Evolutionary conservation across 1,139 yeast species (phyloP).

Genomic region (Nakaseomyces kungkrabaensis): DNA sequence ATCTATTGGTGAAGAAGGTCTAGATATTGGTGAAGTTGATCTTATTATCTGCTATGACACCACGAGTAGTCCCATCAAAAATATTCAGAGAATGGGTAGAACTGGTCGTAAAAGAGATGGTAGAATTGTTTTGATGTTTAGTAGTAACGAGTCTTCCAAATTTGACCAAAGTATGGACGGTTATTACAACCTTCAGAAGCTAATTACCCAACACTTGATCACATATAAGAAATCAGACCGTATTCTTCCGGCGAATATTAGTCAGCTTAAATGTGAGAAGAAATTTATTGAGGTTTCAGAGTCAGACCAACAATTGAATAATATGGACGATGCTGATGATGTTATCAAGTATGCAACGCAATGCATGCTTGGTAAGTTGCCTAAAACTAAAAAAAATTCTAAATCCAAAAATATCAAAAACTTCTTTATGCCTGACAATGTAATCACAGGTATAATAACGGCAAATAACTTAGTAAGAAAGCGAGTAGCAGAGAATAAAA

Average conservation of each 20-base stretch:
- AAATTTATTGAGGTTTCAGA: constrained; percentile 55
- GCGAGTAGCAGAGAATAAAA: constrained; percentile 3
- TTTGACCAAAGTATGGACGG: constrained; percentile 81
- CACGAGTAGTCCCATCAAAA: constrained; percentile 86
- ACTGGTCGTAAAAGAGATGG: constrained; percentile 96
- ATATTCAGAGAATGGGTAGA: constrained; percentile 93
- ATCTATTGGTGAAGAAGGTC: constrained; percentile 96
- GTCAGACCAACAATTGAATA: constrained; percentile 49
- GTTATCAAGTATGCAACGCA: constrained; percentile 52
- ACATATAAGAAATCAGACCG: constrained; percentile 43
- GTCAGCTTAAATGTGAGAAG: constrained; percentile 46
- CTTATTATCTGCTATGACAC: constrained; percentile 87
- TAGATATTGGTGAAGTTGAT: constrained; percentile 97
- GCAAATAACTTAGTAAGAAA: constrained; percentile 44
- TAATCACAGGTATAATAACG: constrained; percentile 54
- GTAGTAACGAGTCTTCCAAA: constrained; percentile 69
- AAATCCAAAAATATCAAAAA: constrained; percentile 30
- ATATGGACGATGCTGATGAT: constrained; percentile 58
- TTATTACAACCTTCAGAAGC: constrained; percentile 67
- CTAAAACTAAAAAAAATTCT: constrained; percentile 12
- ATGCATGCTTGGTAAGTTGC: constrained; percentile 31
- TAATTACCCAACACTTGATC: constrained; percentile 33
- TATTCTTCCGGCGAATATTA: constrained; percentile 48
- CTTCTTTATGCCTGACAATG: constrained; percentile 76
- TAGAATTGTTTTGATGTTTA: constrained; percentile 62